Conservation (phyloP, 495 filamentous ascomycete species). For the Xylaria castorea region DNA sequence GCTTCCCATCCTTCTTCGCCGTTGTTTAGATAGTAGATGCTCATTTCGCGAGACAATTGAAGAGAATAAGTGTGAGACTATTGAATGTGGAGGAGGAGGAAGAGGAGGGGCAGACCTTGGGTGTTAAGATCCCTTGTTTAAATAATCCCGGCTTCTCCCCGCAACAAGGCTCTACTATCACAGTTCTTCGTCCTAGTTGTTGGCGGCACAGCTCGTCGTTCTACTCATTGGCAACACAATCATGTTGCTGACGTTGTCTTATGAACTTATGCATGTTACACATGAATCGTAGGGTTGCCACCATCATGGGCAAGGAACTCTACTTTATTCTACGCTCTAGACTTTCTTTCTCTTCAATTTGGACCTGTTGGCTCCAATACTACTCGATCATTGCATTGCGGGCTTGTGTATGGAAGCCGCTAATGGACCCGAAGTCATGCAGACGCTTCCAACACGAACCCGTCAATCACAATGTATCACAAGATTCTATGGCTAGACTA, state of each 20-base stretch:
- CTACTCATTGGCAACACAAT: not conserved
- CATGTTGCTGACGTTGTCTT: not conserved
- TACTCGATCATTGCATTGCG: not conserved
- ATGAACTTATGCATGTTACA: not conserved
- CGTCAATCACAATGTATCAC: constrained; percentile 4
- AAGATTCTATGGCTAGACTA: not conserved
- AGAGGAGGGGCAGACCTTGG: not conserved
- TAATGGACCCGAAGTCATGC: not conserved
- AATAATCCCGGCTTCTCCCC: not conserved
- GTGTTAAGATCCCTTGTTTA: constrained; percentile 8
- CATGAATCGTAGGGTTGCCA: not conserved
- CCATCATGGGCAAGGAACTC: not conserved
- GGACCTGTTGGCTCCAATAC: not conserved
- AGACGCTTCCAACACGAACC: not conserved
- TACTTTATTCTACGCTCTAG: not conserved
- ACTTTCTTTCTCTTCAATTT: not conserved
- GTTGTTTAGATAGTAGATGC: constrained; percentile 22
- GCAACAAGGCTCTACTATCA: not conserved
- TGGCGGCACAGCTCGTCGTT: not conserved
- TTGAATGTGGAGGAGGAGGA: constrained; percentile 4
- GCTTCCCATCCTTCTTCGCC: constrained; percentile 16
- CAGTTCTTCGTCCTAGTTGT: not conserved
- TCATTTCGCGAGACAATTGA: not conserved
- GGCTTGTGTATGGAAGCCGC: not conserved
- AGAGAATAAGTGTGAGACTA: not conserved